Evolutionary conservation across 768 basidiomycete genomes (phyloP).

Genomic region (Lactarius akahatsu): DNA sequence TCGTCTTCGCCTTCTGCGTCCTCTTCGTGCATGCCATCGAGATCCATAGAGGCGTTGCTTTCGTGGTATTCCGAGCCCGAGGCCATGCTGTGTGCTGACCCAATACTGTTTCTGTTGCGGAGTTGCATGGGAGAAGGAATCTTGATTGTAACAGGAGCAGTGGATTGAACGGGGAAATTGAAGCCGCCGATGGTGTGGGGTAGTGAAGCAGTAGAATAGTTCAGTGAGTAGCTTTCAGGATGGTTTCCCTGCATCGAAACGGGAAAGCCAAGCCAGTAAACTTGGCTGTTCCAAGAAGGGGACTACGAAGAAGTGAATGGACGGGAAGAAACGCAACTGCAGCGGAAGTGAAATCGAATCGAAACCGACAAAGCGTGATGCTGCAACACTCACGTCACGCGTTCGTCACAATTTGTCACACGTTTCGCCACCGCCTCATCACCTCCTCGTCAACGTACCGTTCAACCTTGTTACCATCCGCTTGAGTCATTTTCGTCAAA

Average conservation of each 20-base stretch:
- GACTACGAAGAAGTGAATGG: slow-evolving; percentile 1
- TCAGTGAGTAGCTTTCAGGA: slow-evolving; percentile 19
- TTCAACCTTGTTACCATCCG: slow-evolving; percentile 11
- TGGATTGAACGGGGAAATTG: slow-evolving; percentile 26
- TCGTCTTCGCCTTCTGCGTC: slow-evolving; percentile 31
- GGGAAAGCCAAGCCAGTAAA: slow-evolving; percentile 9
- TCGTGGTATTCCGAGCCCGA: slow-evolving; percentile 40
- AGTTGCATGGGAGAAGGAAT: slow-evolving; percentile 28
- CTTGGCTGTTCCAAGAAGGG: slow-evolving; percentile 8
- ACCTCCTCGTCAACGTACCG: slow-evolving; percentile 25
- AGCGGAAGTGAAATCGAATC: slow-evolving; percentile 21
- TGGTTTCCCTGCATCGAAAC: slow-evolving; percentile 26
- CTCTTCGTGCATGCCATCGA: slow-evolving; percentile 33
- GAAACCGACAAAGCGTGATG: slow-evolving; percentile 22
- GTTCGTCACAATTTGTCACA: slow-evolving; percentile 24
- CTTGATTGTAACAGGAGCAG: slow-evolving; percentile 24
- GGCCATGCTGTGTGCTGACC: slow-evolving; percentile 30
- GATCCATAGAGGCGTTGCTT: slow-evolving; percentile 36
- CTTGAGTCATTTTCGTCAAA: slow-evolving; percentile 10
- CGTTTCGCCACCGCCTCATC: slow-evolving; percentile 1
- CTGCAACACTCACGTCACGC: slow-evolving; percentile 24
- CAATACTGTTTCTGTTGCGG: slow-evolving; percentile 26
- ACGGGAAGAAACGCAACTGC: slow-evolving; percentile 7
- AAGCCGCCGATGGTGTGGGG: slow-evolving; percentile 26
- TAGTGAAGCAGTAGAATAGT: slow-evolving; percentile 13